A percentile compares a stretch with the other conserved stretches of the same genome.
These are phyloP conservation scores for Geosiphon pyriformis DNA, from an alignment of 192 early-diverging fungal species.

Conservation along the genomic window DNA sequence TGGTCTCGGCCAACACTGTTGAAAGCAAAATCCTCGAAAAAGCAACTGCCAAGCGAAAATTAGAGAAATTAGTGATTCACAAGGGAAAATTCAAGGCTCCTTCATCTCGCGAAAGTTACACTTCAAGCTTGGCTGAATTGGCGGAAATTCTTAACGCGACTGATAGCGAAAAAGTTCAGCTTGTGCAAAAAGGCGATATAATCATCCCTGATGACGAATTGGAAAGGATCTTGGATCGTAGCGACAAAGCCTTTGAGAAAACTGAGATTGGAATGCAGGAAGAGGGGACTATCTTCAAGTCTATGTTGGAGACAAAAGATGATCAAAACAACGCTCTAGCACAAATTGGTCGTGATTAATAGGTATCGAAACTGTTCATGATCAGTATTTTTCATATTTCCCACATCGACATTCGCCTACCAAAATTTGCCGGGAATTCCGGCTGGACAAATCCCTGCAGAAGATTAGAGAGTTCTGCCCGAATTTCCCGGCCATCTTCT, in stretches of 20 bases:
- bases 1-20: slow-evolving; percentile 79
- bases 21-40: slow-evolving; percentile 77
- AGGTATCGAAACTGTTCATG: too few relatives aligned
- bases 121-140: slow-evolving; percentile 56
- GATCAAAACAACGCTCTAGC: too few relatives aligned
- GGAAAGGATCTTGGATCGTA: slow-evolving; percentile 51
- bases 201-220: slow-evolving; percentile 55
- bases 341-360: too few relatives aligned
- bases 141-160: slow-evolving; percentile 68
- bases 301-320: slow-evolving; percentile 44
- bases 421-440: too few relatives aligned
- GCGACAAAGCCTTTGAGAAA: slow-evolving; percentile 37
- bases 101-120: slow-evolving; percentile 1
- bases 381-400: too few relatives aligned
- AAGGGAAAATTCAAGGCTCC: slow-evolving; percentile 74
- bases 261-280: slow-evolving; percentile 4
- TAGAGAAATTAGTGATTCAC: slow-evolving; percentile 96
- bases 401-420: too few relatives aligned
- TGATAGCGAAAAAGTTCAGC: slow-evolving; percentile 61
- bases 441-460: too few relatives aligned
- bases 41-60: slow-evolving; percentile 77
- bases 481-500: too few relatives aligned
- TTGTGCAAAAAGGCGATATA: slow-evolving; percentile 49
- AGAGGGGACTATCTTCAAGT: slow-evolving; percentile 38
- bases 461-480: too few relatives aligned